Evolutionary conservation across 257 asterid species (phyloP).

Genomic region (Phtheirospermum japonicum): DNA sequence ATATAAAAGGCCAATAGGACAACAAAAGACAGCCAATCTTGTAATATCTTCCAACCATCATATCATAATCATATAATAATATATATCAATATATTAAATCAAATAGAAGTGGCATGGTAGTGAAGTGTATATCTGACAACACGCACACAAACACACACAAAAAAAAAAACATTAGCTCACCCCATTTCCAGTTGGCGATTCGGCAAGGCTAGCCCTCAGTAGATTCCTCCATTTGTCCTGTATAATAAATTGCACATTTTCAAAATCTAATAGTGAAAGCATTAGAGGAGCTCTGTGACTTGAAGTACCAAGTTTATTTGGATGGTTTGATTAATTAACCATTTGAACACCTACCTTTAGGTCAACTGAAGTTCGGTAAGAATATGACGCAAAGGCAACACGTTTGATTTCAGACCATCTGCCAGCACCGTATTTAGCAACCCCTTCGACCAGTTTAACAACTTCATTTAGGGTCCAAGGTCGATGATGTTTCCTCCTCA

Average conservation of each 20-base stretch:
- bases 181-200: conserved; percentile 68
- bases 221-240: conserved; percentile 99
- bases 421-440: conserved; percentile 88
- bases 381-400: conserved; percentile 71
- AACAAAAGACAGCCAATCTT: background rate
- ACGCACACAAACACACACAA: background rate
- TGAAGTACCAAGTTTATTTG: conserved; percentile 6
- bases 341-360: conserved; percentile 58
- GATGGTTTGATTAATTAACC: conserved; percentile 9
- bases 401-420: conserved; percentile 99
- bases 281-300: background rate
- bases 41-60: conserved; percentile 10
- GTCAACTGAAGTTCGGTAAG: conserved; percentile 96
- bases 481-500: conserved; percentile 92
- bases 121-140: conserved; percentile 6
- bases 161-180: conserved; percentile 43
- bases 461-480: conserved; percentile 93
- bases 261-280: background rate
- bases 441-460: conserved; percentile 92
- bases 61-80: background rate
- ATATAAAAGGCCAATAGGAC: background rate
- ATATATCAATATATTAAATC: conserved; percentile 15
- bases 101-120: conserved; percentile 14
- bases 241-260: conserved; percentile 20
- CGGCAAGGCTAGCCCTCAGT: conserved; percentile 81